Conservation (phyloP, 2,329 filamentous ascomycete species). For the Penicillium sp. region DNA sequence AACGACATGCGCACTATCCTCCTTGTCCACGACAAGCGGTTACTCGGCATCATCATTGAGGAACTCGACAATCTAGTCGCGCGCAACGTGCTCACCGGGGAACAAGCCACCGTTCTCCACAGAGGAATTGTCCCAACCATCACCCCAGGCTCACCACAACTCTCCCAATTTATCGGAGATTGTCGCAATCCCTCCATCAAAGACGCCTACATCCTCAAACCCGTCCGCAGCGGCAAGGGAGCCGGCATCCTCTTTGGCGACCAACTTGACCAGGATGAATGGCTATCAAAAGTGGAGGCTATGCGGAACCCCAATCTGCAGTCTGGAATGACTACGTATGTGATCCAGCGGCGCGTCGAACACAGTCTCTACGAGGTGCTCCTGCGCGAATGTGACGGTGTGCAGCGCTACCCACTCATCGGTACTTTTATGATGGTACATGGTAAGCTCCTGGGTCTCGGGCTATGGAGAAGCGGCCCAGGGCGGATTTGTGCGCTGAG, state of each 20-base stretch:
- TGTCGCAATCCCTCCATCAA: conserved; percentile 13
- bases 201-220: conserved; percentile 28
- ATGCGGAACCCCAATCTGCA: background rate
- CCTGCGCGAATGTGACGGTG: background rate
- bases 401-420: conserved; percentile 17
- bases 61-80: conserved; percentile 19
- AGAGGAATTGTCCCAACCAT: conserved; percentile 26
- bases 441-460: conserved; percentile 27
- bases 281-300: background rate
- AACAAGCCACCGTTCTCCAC: conserved; percentile 20
- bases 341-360: background rate
- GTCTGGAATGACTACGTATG: background rate
- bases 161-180: conserved; percentile 15
- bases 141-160: conserved; percentile 27
- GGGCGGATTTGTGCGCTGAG: conserved; percentile 20
- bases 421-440: conserved; percentile 30
- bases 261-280: conserved; percentile 8
- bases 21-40: conserved; percentile 36
- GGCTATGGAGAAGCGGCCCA: conserved; percentile 27
- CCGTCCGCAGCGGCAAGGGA: conserved; percentile 24
- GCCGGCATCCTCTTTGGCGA: conserved; percentile 29
- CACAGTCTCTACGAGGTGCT: background rate
- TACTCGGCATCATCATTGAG: conserved; percentile 36
- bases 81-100: conserved; percentile 16
- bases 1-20: conserved; percentile 36